These are phyloP conservation scores for Coniella lustricola DNA, from an alignment of 2,329 filamentous ascomycete genomes.

Conservation along the genomic window DNA sequence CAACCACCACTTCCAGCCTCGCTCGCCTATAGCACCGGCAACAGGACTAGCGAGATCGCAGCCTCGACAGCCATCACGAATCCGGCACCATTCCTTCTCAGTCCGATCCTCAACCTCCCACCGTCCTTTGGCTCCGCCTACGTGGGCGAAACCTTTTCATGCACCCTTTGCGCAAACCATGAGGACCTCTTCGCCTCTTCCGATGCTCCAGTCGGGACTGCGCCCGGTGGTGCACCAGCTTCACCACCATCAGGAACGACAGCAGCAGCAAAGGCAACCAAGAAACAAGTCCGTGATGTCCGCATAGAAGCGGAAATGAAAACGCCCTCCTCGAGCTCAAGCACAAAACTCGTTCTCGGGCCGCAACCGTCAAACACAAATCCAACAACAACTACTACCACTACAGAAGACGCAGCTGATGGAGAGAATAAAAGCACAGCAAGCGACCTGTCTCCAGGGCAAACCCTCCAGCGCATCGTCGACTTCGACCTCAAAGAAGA, in stretches of 20 bases:
- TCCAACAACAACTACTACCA: constrained; percentile 7
- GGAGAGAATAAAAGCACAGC: constrained; percentile 21
- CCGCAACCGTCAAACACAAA: constrained; percentile 23
- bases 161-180: constrained; percentile 93
- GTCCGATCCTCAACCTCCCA: constrained; percentile 70
- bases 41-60: constrained; percentile 36
- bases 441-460: constrained; percentile 51
- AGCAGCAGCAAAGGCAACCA: constrained; percentile 17
- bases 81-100: constrained; percentile 50
- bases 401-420: constrained; percentile 8
- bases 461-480: constrained; percentile 74
- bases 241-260: no score
- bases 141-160: constrained; percentile 90
- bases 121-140: constrained; percentile 90
- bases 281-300: constrained; percentile 62
- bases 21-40: constrained; percentile 23
- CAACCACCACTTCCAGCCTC: neutral
- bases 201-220: constrained; percentile 4
- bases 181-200: constrained; percentile 40
- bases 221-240: no score
- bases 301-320: constrained; percentile 91
- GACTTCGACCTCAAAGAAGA: constrained; percentile 88
- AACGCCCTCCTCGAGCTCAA: constrained; percentile 55
- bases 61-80: constrained; percentile 39
- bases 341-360: constrained; percentile 57